These are phyloP conservation scores for Xylariaceae sp. DNA, from an alignment of 2,329 filamentous ascomycete species.

Conservation along the genomic window DNA sequence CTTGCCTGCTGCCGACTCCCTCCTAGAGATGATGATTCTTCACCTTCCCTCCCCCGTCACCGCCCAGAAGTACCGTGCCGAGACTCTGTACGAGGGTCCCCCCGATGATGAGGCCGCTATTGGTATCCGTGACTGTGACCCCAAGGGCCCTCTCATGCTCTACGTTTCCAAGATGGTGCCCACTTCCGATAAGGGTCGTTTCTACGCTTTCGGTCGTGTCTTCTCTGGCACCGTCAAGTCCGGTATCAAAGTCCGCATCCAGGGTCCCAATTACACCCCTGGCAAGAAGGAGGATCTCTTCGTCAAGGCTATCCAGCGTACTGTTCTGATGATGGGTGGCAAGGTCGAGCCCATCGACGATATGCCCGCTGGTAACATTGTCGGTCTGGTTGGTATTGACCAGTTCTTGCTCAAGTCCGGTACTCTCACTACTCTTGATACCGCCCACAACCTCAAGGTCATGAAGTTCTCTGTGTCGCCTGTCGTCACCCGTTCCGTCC, in stretches of 20 bases:
- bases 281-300: constrained; percentile 99
- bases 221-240: constrained; percentile 98
- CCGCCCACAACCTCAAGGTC: constrained; percentile 99
- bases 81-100: constrained; percentile 99
- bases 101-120: constrained; percentile 89
- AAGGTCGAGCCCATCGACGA: constrained; percentile 99
- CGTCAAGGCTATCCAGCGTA: constrained; percentile 99
- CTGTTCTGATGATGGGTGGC: constrained; percentile 99
- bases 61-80: constrained; percentile 96
- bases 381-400: constrained; percentile 98
- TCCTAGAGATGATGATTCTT: constrained; percentile 99
- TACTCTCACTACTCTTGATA: constrained; percentile 96
- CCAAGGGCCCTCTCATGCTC: constrained; percentile 98
- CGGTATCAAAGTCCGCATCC: constrained; percentile 99
- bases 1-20: constrained; percentile 95
- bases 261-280: constrained; percentile 97
- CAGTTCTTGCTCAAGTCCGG: constrained; percentile 99
- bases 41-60: constrained; percentile 96
- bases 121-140: constrained; percentile 97
- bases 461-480: constrained; percentile 99
- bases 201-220: constrained; percentile 99
- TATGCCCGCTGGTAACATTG: constrained; percentile 99
- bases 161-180: constrained; percentile 99
- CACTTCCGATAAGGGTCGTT: constrained; percentile 99
- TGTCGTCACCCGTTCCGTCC: constrained; percentile 97